Conservation (phyloP, 305 asterid genomes). For the Solanum chacoense region DNA sequence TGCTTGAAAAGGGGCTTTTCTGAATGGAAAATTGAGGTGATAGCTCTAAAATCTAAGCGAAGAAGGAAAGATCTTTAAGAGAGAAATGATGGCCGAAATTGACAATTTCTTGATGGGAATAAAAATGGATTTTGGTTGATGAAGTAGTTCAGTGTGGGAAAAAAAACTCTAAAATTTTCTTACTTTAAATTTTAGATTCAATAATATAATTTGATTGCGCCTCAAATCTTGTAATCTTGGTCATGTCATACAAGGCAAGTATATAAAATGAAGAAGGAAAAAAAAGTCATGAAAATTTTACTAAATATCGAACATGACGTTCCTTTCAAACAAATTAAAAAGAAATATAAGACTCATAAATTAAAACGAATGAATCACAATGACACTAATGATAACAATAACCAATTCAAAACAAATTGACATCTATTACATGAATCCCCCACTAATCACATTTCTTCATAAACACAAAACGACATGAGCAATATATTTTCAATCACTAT, state of each 20-base stretch:
- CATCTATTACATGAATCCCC: background rate
- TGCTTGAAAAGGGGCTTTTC: background rate
- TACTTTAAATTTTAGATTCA: background rate
- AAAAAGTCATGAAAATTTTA: background rate
- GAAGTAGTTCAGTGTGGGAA: background rate
- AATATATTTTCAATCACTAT: background rate
- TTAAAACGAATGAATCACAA: background rate
- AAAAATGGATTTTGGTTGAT: background rate
- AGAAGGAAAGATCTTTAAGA: background rate
- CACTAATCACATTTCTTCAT: background rate
- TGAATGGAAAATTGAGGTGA: background rate
- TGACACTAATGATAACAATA: background rate
- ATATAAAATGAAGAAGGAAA: background rate
- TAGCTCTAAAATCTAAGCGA: background rate
- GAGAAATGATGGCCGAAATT: background rate
- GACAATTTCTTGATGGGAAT: background rate
- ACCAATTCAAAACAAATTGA: background rate
- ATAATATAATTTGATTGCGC: background rate
- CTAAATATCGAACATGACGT: background rate
- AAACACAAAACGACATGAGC: background rate
- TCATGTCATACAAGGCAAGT: background rate
- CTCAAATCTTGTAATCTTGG: background rate
- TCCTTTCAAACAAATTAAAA: background rate
- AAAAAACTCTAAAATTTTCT: background rate
- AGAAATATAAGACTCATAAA: background rate